phyloP scores from a whole-genome alignment of 2,329 filamentous ascomycete species.

The Trichoderma breve region DNA sequence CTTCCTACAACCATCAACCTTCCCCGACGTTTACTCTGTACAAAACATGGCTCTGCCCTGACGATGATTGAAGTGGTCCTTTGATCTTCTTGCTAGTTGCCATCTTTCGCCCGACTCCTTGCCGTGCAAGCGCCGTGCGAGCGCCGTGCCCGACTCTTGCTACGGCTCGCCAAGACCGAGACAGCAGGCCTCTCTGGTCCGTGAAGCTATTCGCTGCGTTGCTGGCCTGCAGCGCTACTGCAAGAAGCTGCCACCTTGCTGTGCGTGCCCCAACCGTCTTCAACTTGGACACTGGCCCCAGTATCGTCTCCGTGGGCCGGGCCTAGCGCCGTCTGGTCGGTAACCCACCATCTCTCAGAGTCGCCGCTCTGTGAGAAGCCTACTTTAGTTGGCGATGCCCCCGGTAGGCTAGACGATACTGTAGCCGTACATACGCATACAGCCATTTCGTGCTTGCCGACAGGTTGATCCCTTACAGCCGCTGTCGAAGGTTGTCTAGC shows the following conservation, averaged over 20 bases:
- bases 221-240: constrained; percentile 5
- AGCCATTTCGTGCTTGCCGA: background rate
- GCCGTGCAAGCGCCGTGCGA: background rate
- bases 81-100: background rate
- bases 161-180: background rate
- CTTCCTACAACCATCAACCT: background rate
- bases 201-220: constrained; percentile 1
- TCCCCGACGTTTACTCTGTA: background rate
- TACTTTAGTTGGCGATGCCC: constrained; percentile 20
- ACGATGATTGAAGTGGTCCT: background rate
- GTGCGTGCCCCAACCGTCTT: constrained; percentile 2
- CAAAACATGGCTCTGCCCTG: background rate
- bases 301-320: constrained; percentile 17
- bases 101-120: background rate
- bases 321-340: constrained; percentile 19
- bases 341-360: background rate
- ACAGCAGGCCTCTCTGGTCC: background rate
- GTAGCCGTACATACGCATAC: background rate
- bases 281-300: background rate
- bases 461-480: background rate
- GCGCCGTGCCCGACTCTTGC: background rate
- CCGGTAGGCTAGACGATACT: constrained; percentile 13
- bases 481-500: background rate
- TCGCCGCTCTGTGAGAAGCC: constrained; percentile 9
- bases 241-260: constrained; percentile 4